Evolutionary conservation across 495 filamentous ascomycete species (phyloP).

Genomic region (Penicillium pancosmium): DNA sequence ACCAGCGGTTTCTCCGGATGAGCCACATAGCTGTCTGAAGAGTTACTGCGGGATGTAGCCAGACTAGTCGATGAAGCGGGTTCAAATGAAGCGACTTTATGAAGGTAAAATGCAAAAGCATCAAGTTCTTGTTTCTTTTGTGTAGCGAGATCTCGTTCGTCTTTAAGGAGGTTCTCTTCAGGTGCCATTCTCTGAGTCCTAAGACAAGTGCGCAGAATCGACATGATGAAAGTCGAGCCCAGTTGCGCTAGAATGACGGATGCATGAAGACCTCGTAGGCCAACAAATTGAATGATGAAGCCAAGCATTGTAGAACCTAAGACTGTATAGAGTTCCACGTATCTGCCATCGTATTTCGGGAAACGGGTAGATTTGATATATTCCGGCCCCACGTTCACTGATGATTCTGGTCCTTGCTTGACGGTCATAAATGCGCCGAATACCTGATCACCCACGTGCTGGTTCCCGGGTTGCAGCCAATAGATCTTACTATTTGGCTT

Average conservation of each 20-base stretch:
- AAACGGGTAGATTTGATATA: slow-evolving; percentile 41
- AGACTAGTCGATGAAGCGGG: slow-evolving; percentile 10
- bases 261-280: slow-evolving; percentile 51
- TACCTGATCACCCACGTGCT: slow-evolving; percentile 43
- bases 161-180: slow-evolving; percentile 32
- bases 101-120: slow-evolving; percentile 44
- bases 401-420: slow-evolving; percentile 23
- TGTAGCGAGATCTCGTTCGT: slow-evolving; percentile 27
- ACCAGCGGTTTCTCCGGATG: background rate
- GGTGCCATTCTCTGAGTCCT: slow-evolving; percentile 44
- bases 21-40: background rate
- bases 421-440: slow-evolving; percentile 42
- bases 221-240: slow-evolving; percentile 50
- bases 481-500: slow-evolving; percentile 38
- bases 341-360: slow-evolving; percentile 8
- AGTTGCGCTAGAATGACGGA: slow-evolving; percentile 51
- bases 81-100: slow-evolving; percentile 30
- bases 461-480: slow-evolving; percentile 48
- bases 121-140: slow-evolving; percentile 48
- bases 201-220: slow-evolving; percentile 46
- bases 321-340: slow-evolving; percentile 20
- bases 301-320: slow-evolving; percentile 43
- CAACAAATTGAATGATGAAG: slow-evolving; percentile 54
- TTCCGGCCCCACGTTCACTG: slow-evolving; percentile 18
- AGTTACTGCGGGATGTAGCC: slow-evolving; percentile 11